Conservation (phyloP, 2,329 filamentous ascomycete genomes). For the Aspergillus sp. region DNA sequence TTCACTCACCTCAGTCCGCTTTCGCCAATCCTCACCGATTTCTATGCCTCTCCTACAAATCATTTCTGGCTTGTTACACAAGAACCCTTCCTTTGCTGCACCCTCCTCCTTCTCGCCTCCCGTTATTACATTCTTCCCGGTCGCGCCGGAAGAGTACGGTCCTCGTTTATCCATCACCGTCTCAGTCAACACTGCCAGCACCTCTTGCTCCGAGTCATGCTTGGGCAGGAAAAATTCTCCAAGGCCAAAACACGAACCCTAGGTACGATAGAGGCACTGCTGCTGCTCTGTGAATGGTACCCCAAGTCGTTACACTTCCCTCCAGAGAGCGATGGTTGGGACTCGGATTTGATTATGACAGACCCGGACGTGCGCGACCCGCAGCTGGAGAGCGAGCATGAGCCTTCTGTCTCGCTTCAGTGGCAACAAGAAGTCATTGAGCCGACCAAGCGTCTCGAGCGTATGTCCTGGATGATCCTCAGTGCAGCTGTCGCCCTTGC, state of each 20-base stretch:
- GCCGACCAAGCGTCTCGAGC: slow-evolving; percentile 54
- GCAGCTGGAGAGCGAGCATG: slow-evolving; percentile 31
- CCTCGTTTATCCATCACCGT: slow-evolving; percentile 53
- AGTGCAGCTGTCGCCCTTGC: slow-evolving; percentile 54
- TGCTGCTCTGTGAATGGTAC: slow-evolving; percentile 58
- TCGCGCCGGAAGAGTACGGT: slow-evolving; percentile 44
- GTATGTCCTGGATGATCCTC: slow-evolving; percentile 61
- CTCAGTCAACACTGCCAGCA: slow-evolving; percentile 56
- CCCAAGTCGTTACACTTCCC: slow-evolving; percentile 55
- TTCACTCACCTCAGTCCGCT: slow-evolving; percentile 51
- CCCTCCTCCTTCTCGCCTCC: slow-evolving; percentile 56
- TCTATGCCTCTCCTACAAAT: slow-evolving; percentile 49
- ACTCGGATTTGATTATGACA: slow-evolving; percentile 51
- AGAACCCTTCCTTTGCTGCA: slow-evolving; percentile 55
- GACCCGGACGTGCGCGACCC: slow-evolving; percentile 43
- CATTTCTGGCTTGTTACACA: slow-evolving; percentile 51
- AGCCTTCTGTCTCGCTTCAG: slow-evolving; percentile 35
- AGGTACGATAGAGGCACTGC: slow-evolving; percentile 54
- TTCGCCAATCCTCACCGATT: slow-evolving; percentile 52
- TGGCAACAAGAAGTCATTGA: slow-evolving; percentile 57
- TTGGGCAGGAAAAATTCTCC: slow-evolving; percentile 54
- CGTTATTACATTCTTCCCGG: slow-evolving; percentile 47
- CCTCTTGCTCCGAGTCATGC: slow-evolving; percentile 53
- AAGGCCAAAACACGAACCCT: slow-evolving; percentile 51
- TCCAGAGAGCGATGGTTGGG: slow-evolving; percentile 55